These are phyloP conservation scores for Didymella keratinophila DNA, from an alignment of 2,329 filamentous ascomycete species.

Conservation along the genomic window DNA sequence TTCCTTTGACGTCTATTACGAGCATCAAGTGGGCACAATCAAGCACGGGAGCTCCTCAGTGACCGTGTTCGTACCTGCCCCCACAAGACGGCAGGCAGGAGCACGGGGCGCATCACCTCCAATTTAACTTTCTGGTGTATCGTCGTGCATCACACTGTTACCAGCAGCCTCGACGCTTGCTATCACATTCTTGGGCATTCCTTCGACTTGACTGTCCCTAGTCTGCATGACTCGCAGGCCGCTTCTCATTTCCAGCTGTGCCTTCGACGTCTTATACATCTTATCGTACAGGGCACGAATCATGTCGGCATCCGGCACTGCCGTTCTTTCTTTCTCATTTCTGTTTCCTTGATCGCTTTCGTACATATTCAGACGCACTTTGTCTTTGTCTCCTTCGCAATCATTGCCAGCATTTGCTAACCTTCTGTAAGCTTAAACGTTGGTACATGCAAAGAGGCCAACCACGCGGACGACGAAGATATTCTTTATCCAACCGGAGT, in stretches of 20 bases:
- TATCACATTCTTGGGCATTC: background rate
- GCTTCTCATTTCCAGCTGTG: conserved; percentile 29
- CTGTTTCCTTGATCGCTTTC: background rate
- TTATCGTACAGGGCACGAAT: background rate
- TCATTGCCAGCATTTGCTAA: conserved; percentile 3
- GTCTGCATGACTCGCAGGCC: background rate
- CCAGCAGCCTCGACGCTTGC: background rate
- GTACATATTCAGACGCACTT: background rate
- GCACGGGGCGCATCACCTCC: background rate
- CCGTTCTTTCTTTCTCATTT: background rate
- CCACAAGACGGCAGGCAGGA: background rate
- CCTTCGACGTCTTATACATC: conserved; percentile 29
- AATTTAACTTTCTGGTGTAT: background rate
- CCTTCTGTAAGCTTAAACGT: background rate
- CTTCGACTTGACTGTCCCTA: background rate
- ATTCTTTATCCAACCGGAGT: conserved; percentile 39
- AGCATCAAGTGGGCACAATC: background rate
- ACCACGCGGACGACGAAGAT: conserved; percentile 47
- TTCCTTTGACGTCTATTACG: background rate
- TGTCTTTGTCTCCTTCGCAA: background rate
- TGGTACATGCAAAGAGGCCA: conserved; percentile 47
- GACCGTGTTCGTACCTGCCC: background rate
- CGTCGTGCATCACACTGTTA: background rate
- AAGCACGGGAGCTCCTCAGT: background rate
- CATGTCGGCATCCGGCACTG: background rate